Evolutionary conservation across 129 eudicot species (phyloP).

Genomic region (Cynara cardunculus): DNA sequence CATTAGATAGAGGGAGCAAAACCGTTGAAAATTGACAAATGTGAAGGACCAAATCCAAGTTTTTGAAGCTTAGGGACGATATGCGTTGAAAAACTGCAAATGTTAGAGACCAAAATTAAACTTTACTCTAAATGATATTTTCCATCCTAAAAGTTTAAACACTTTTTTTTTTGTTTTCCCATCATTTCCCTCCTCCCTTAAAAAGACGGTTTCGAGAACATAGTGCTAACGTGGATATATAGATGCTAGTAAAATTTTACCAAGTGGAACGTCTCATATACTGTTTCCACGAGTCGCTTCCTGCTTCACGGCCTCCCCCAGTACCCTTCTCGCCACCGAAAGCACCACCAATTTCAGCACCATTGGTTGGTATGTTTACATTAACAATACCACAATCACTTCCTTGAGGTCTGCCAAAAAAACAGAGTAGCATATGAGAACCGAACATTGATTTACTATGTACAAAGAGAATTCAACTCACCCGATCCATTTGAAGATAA

Average conservation of each 20-base stretch:
- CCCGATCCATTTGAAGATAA: slow-evolving; percentile 95
- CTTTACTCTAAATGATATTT: neutral
- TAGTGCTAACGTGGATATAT: neutral
- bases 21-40: too few species aligned
- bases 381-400: slow-evolving; percentile 98
- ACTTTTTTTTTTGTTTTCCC: neutral
- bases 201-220: neutral
- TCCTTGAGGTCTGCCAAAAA: slow-evolving; percentile 69
- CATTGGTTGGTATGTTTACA: slow-evolving; percentile 94
- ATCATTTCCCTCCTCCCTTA: neutral
- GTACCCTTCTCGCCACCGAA: slow-evolving; percentile 99
- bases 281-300: slow-evolving; percentile 99
- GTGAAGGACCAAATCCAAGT: too few species aligned
- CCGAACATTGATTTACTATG: neutral
- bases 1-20: too few species aligned
- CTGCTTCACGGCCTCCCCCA: slow-evolving; percentile 99
- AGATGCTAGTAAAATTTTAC: slow-evolving; percentile 22
- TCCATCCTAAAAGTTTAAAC: neutral
- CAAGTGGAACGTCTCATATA: slow-evolving; percentile 99
- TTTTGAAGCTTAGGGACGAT: too few species aligned
- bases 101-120: too few species aligned
- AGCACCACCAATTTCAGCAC: slow-evolving; percentile 99
- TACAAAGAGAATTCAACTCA: slow-evolving; percentile 26
- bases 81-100: too few species aligned
- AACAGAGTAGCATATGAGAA: neutral